phyloP scores from a whole-genome alignment of 2,329 filamentous ascomycete genomes.

The Aspergillus japonicus region DNA sequence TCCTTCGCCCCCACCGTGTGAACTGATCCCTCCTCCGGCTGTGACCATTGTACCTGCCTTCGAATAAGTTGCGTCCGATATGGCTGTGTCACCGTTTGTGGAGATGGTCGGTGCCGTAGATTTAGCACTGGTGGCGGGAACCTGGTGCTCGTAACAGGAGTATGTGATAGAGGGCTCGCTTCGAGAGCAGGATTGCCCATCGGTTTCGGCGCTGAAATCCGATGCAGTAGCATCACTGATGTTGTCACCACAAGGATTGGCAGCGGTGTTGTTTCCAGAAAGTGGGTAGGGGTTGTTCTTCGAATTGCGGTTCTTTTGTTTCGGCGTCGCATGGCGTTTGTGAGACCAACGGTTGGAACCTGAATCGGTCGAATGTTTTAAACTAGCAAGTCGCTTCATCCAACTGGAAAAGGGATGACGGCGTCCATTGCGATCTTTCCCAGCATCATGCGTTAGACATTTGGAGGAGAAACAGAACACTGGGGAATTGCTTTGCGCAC shows the following conservation, averaged over 20 bases:
- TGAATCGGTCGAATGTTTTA: constrained; percentile 70
- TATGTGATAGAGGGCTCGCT: constrained; percentile 62
- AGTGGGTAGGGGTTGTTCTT: constrained; percentile 91
- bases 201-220: constrained; percentile 53
- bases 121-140: constrained; percentile 63
- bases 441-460: constrained; percentile 9
- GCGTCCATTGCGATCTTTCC: constrained; percentile 68
- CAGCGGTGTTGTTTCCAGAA: constrained; percentile 57
- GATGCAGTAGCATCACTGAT: constrained; percentile 48
- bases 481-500: constrained; percentile 32
- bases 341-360: constrained; percentile 39
- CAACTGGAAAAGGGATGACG: constrained; percentile 86
- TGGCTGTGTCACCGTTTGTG: constrained; percentile 75
- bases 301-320: constrained; percentile 58
- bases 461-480: not conserved
- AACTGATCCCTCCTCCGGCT: constrained; percentile 63
- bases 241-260: constrained; percentile 42
- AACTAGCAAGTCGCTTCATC: constrained; percentile 89
- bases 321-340: constrained; percentile 34
- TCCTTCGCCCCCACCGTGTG: constrained; percentile 64
- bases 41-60: constrained; percentile 73
- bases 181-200: constrained; percentile 51
- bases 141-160: constrained; percentile 60
- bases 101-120: constrained; percentile 77
- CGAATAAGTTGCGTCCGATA: constrained; percentile 73